phyloP scores from a whole-genome alignment of 2,329 filamentous ascomycete species.

The Lasiodiplodia sp. region DNA sequence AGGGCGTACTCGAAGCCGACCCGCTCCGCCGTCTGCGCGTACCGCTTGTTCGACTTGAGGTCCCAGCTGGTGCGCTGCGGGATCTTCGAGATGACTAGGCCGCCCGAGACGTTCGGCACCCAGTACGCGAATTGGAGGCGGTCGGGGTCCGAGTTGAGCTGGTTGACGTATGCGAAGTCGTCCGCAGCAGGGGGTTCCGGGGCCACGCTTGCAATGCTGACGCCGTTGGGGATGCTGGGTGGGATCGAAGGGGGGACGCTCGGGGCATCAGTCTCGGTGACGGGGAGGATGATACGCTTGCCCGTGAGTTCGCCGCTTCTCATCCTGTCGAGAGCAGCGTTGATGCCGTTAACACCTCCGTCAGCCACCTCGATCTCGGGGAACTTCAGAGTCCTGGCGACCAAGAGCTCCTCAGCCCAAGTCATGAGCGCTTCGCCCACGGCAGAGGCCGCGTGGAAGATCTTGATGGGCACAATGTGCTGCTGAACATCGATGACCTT shows the following conservation, averaged over 20 bases:
- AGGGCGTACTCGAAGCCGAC: slow-evolving; percentile 61
- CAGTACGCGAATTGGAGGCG: slow-evolving; percentile 60
- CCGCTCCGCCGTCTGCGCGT: slow-evolving; percentile 58
- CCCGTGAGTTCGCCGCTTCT: slow-evolving; percentile 71
- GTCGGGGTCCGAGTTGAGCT: slow-evolving; percentile 52
- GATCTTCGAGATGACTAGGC: slow-evolving; percentile 61
- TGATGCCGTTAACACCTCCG: slow-evolving; percentile 71
- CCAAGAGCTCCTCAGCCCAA: slow-evolving; percentile 74
- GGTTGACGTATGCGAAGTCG: slow-evolving; percentile 40
- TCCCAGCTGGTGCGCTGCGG: slow-evolving; percentile 59
- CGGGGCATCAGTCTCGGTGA: neutral
- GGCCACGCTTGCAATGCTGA: neutral
- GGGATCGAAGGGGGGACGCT: neutral
- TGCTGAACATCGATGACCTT: slow-evolving; percentile 57
- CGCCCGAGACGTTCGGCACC: slow-evolving; percentile 63
- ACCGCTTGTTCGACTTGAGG: slow-evolving; percentile 56
- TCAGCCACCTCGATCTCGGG: slow-evolving; percentile 72
- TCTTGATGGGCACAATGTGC: slow-evolving; percentile 76
- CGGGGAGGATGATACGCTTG: slow-evolving; percentile 69
- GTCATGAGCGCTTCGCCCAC: slow-evolving; percentile 68
- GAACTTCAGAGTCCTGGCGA: slow-evolving; percentile 59
- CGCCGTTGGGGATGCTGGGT: neutral
- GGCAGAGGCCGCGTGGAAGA: slow-evolving; percentile 72
- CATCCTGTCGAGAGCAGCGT: slow-evolving; percentile 71
- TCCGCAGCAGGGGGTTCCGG: slow-evolving; percentile 7